Evolutionary conservation across 2,329 filamentous ascomycete species (phyloP).

Genomic region (Hortaea werneckii): DNA sequence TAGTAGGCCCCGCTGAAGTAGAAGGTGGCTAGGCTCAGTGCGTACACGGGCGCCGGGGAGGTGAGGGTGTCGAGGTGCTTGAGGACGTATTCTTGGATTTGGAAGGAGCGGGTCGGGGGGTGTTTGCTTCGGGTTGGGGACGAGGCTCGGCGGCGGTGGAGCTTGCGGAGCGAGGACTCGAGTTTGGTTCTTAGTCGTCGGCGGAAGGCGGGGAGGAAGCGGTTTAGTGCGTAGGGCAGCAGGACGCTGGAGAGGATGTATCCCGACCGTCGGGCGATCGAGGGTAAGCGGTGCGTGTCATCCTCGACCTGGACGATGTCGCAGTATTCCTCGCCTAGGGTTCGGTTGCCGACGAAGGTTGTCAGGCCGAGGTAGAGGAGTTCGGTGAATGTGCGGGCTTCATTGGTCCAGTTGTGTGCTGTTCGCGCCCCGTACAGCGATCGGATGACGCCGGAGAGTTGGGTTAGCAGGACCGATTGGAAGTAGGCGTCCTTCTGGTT

Average conservation of each 20-base stretch:
- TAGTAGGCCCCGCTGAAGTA: conserved; percentile 97
- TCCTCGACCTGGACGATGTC: conserved; percentile 84
- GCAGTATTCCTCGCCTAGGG: conserved; percentile 94
- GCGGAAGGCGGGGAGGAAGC: conserved; percentile 54
- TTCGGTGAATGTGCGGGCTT: conserved; percentile 69
- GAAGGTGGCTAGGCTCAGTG: conserved; percentile 74
- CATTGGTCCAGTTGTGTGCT: conserved; percentile 71
- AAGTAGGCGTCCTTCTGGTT: conserved; percentile 97
- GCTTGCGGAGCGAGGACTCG: conserved; percentile 41
- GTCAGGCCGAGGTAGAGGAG: conserved; percentile 83
- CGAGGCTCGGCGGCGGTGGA: conserved; percentile 31
- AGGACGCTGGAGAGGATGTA: conserved; percentile 58
- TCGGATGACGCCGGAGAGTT: conserved; percentile 71
- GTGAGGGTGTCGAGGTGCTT: conserved; percentile 71
- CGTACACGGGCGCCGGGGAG: conserved; percentile 72
- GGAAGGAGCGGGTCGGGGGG: conserved; percentile 17
- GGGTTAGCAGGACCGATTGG: conserved; percentile 66
- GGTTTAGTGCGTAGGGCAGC: conserved; percentile 58
- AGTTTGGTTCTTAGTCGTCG: conserved; percentile 51
- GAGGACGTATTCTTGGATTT: conserved; percentile 60
- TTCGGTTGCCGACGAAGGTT: conserved; percentile 82
- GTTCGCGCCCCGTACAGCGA: conserved; percentile 76
- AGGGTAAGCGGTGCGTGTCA: conserved; percentile 47
- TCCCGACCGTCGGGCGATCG: conserved; percentile 42
- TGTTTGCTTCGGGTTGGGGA: conserved; percentile 20